phyloP scores from a whole-genome alignment of 106 monocot genomes.

The Allium sativum region DNA sequence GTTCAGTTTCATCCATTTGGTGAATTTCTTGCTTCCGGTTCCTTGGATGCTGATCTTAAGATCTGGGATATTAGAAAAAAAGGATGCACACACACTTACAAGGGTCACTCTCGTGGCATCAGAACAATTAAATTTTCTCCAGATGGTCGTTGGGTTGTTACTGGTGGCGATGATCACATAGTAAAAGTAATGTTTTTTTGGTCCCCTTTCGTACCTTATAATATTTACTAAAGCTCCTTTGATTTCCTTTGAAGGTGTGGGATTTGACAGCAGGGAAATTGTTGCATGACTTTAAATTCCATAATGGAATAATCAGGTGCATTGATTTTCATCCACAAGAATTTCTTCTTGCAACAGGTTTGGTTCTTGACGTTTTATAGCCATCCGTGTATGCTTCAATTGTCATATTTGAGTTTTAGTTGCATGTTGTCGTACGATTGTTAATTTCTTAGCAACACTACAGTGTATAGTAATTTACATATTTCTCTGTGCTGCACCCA shows the following conservation, averaged over 20 bases:
- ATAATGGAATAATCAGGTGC: slow-evolving; percentile 56
- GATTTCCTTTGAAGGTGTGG: slow-evolving; percentile 41
- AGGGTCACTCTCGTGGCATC: slow-evolving; percentile 70
- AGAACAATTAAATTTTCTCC: slow-evolving; percentile 74
- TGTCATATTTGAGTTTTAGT: too few species aligned
- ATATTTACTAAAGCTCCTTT: slow-evolving; percentile 7
- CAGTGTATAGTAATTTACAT: too few species aligned
- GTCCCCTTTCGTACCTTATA: not conserved
- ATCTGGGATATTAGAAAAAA: slow-evolving; percentile 96
- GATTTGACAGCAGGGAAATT: slow-evolving; percentile 96
- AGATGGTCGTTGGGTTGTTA: slow-evolving; percentile 96
- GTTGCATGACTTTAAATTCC: slow-evolving; percentile 83
- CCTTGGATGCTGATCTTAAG: slow-evolving; percentile 81
- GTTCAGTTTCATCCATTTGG: slow-evolving; percentile 96
- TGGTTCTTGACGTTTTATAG: not conserved
- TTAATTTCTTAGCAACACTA: too few species aligned
- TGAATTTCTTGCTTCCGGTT: slow-evolving; percentile 94
- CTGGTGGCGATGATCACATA: slow-evolving; percentile 83
- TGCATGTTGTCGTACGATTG: too few species aligned
- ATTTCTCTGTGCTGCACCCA: too few species aligned
- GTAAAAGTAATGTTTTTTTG: slow-evolving; percentile 52
- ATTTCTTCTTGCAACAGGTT: slow-evolving; percentile 96
- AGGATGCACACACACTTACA: slow-evolving; percentile 88
- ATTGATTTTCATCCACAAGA: slow-evolving; percentile 92
- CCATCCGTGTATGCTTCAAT: too few species aligned